Percentiles rank a stretch among this genome's conserved stretches.
Evolutionary conservation across 805 yeast species (phyloP).

Genomic region (Wickerhamiella kurtzmanii): DNA sequence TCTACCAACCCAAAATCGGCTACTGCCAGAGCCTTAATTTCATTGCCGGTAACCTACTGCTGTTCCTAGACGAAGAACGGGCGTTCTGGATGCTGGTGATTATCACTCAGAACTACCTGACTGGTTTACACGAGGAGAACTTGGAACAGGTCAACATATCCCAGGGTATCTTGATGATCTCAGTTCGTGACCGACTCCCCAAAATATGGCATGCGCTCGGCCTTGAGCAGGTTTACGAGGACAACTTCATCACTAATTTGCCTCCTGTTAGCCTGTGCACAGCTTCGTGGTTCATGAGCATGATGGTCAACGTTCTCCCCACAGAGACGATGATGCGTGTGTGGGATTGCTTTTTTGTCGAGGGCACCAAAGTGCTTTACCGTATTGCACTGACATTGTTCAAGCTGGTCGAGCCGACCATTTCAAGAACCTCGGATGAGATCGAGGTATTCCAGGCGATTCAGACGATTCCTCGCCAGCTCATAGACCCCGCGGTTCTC

Average conservation of each 20-base stretch:
- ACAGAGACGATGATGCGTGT: slow-evolving; percentile 75
- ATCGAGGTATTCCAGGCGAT: slow-evolving; percentile 70
- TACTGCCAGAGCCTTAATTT: slow-evolving; percentile 94
- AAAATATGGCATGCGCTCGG: slow-evolving; percentile 53
- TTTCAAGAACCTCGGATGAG: slow-evolving; percentile 32
- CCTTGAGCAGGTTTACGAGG: slow-evolving; percentile 30
- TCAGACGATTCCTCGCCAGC: slow-evolving; percentile 54
- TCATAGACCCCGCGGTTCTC: slow-evolving; percentile 47
- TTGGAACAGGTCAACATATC: slow-evolving; percentile 90
- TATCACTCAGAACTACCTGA: slow-evolving; percentile 69
- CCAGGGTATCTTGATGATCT: slow-evolving; percentile 85
- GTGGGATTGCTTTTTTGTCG: slow-evolving; percentile 92
- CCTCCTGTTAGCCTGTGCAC: slow-evolving; percentile 92
- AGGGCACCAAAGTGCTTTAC: slow-evolving; percentile 77
- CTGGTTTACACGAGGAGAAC: slow-evolving; percentile 81
- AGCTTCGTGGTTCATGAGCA: slow-evolving; percentile 96
- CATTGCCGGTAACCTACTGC: slow-evolving; percentile 69
- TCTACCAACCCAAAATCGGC: slow-evolving; percentile 79
- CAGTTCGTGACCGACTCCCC: slow-evolving; percentile 74
- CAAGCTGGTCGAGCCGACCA: slow-evolving; percentile 56
- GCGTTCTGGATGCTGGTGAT: slow-evolving; percentile 95
- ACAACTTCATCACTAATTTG: slow-evolving; percentile 46
- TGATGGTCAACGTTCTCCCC: slow-evolving; percentile 84
- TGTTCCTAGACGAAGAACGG: slow-evolving; percentile 79
- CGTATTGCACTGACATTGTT: slow-evolving; percentile 70